These are phyloP conservation scores for Picea engelmannii DNA, from an alignment of 83 land plant species.

Conservation along the genomic window DNA sequence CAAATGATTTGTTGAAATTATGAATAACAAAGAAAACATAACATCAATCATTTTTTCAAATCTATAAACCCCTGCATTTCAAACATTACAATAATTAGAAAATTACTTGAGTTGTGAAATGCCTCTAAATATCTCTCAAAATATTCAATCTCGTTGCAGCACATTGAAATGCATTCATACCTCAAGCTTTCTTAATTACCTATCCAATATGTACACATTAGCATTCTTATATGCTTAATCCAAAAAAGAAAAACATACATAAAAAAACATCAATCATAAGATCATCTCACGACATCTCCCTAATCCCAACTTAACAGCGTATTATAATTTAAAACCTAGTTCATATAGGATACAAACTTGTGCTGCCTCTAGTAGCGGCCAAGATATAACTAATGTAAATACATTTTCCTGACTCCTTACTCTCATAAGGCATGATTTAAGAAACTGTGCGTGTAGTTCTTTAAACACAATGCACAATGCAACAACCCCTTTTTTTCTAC, in stretches of 20 bases:
- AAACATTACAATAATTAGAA: background rate
- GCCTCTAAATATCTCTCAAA: background rate
- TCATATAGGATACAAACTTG: background rate
- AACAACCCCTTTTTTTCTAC: background rate
- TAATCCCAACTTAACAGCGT: background rate
- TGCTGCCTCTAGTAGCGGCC: too few relatives aligned
- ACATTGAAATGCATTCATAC: constrained; percentile 8
- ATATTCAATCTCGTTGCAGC: background rate
- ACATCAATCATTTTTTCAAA: background rate
- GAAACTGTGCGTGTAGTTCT: background rate
- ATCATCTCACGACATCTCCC: too few relatives aligned
- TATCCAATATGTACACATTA: too few relatives aligned
- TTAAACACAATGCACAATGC: background rate
- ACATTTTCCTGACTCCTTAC: background rate
- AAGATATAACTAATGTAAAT: background rate
- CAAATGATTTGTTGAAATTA: background rate
- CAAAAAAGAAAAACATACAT: too few relatives aligned
- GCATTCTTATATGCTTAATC: too few relatives aligned
- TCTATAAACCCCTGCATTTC: background rate
- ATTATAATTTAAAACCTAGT: background rate
- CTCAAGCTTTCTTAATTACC: background rate
- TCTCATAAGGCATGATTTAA: background rate
- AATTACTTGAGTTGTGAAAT: background rate
- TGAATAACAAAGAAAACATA: background rate
- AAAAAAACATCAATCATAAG: too few relatives aligned